A percentile compares a stretch with the other conserved stretches of the same genome.
Conservation (phyloP, 345 rosid genomes). For the Aegle marmelos region DNA sequence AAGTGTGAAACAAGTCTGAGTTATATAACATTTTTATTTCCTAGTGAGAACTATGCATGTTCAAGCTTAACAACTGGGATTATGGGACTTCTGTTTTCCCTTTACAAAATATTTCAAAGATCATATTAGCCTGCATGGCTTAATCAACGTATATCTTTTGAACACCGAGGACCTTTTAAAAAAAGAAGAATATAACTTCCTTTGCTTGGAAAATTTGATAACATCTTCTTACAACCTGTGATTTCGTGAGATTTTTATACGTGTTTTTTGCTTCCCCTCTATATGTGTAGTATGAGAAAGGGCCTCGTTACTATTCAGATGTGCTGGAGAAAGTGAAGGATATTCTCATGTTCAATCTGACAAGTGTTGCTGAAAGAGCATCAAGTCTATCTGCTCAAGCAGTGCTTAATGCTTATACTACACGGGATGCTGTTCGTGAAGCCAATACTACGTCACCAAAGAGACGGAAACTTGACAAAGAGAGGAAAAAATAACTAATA, state of each 20-base stretch:
- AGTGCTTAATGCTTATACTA: neutral
- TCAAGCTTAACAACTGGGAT: neutral
- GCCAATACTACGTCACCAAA: neutral
- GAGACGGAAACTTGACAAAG: slow-evolving; percentile 3
- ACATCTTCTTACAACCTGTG: no score
- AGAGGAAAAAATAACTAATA: neutral
- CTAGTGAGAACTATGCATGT: neutral
- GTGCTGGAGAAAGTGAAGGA: slow-evolving; percentile 33
- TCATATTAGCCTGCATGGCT: neutral
- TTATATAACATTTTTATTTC: neutral
- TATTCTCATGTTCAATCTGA: slow-evolving; percentile 16
- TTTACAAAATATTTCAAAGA: neutral
- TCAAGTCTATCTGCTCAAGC: slow-evolving; percentile 9
- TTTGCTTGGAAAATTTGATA: neutral
- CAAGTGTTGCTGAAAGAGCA: slow-evolving; percentile 21
- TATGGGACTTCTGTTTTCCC: neutral
- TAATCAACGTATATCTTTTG: neutral
- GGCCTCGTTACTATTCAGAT: slow-evolving; percentile 10
- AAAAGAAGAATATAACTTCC: neutral
- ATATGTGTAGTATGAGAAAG: slow-evolving; percentile 29
- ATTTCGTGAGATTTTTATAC: neutral
- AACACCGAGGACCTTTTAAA: neutral
- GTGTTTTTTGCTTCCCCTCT: neutral
- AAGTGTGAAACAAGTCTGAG: neutral
- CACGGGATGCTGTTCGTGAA: neutral